These are phyloP conservation scores for Sordaria brevicollis DNA, from an alignment of 495 filamentous ascomycete species.

Conservation along the genomic window DNA sequence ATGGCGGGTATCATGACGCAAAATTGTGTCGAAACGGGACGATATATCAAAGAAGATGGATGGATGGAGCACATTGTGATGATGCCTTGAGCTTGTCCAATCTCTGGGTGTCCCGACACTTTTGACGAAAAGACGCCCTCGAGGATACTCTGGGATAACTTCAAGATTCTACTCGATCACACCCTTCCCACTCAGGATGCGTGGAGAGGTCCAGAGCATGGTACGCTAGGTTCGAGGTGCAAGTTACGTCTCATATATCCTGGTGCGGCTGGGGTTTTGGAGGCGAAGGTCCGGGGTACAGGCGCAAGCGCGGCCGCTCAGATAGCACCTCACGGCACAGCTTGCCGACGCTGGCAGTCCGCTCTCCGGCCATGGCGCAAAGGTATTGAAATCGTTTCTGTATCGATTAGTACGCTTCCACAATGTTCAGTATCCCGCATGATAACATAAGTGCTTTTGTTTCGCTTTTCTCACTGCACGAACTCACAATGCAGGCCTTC, in stretches of 20 bases:
- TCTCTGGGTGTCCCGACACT: neutral
- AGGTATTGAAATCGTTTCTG: constrained; percentile 11
- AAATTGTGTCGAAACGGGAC: neutral
- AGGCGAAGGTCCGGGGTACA: constrained; percentile 19
- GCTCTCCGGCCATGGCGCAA: constrained; percentile 9
- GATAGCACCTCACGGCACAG: constrained; percentile 9
- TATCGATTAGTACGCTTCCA: constrained; percentile 3
- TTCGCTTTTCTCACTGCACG: neutral
- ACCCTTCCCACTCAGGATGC: neutral
- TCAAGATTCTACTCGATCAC: neutral
- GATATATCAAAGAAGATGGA: neutral
- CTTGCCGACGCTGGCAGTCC: constrained; percentile 9
- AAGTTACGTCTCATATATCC: neutral
- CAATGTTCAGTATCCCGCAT: neutral
- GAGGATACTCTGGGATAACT: neutral
- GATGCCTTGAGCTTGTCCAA: neutral
- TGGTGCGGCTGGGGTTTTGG: constrained; percentile 18
- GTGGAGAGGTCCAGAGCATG: neutral
- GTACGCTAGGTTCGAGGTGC: neutral
- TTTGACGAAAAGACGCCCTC: neutral
- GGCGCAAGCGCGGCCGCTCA: constrained; percentile 16
- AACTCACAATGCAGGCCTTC: neutral
- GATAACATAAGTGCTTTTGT: neutral
- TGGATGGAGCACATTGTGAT: neutral
- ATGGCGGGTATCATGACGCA: neutral